Evolutionary conservation across 768 basidiomycete species (phyloP), one percentile per base, ranked within the genome.

Genomic region (Termitomyces sp.): DNA sequence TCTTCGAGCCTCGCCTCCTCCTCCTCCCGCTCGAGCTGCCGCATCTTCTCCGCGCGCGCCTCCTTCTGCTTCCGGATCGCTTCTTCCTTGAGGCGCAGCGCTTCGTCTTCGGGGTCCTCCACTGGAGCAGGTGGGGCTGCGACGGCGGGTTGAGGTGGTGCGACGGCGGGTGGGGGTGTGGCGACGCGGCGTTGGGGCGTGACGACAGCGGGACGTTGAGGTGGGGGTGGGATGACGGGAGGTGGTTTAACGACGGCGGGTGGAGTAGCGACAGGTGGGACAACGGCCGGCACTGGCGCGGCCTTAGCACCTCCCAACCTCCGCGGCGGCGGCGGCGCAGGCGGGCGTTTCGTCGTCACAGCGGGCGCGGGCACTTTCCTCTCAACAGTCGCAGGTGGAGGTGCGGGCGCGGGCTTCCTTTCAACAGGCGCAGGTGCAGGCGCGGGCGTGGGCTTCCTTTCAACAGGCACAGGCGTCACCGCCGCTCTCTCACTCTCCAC

Each of bases 91-190:
- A 79, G 83, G 54, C 80, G 81, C 10, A 97, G 68, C 16, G 74
- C 79, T 44, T 81, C 84, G 60, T 97, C 95, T 68, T 94, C 93
- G 0, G 85, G 85, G 62, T 96, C 93, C 44, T 87, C 79, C 57
- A n/a, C n/a, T n/a, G n/a, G n/a, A n/a, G n/a, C n/a, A n/a, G n/a
- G n/a, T n/a, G n/a, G n/a, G n/a, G n/a, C n/a, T n/a, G n/a, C n/a
- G n/a, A n/a, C n/a, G n/a, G 79, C 74, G 2, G 80, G 82, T 22
- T 65, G 65, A 9, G 68, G 57, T 13, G 32, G 32, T 32, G 42
- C 4, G 8, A 16, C 14, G 22, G 20, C 3, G 7, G n/a, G 18
- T 39, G 18, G 18, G 8, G 37, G n/a, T 7, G 18, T 24, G 3
- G 36, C 13, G 33, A 22, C 20, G 10, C 33, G 24, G 14, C 5